phyloP scores from a whole-genome alignment of 148 eudicot genomes.

The Vaccinium macrocarpon region DNA sequence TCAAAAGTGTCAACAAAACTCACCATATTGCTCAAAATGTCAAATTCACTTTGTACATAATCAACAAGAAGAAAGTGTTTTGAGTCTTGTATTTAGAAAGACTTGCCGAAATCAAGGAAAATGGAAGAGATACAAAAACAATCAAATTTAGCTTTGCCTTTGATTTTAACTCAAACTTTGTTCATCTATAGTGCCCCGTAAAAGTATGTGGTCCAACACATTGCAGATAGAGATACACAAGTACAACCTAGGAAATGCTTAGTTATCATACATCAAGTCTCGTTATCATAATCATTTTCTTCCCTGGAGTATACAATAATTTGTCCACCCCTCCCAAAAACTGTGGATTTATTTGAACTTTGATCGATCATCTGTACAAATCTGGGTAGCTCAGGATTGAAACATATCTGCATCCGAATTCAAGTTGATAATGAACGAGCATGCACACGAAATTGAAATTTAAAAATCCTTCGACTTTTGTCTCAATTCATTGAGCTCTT shows the following conservation, averaged over 20 bases:
- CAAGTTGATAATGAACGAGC: neutral
- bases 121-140: neutral
- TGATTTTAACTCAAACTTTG: neutral
- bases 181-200: neutral
- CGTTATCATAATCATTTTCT: neutral
- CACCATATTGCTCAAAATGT: neutral
- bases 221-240: neutral
- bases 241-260: neutral
- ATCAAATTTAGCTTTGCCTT: neutral
- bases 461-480: neutral
- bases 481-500: conserved; percentile 4
- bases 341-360: neutral
- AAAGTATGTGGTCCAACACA: neutral
- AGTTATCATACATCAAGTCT: neutral
- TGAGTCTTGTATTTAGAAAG: neutral
- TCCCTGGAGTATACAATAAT: neutral
- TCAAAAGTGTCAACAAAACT: neutral
- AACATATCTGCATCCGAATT: neutral
- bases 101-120: neutral
- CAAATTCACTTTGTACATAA: neutral
- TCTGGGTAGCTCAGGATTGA: neutral
- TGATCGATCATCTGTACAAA: neutral
- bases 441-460: neutral
- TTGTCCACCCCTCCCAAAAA: neutral
- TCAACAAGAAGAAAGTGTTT: neutral